Conservation (phyloP, 2,329 filamentous ascomycete species). For the Fusarium domesticum region DNA sequence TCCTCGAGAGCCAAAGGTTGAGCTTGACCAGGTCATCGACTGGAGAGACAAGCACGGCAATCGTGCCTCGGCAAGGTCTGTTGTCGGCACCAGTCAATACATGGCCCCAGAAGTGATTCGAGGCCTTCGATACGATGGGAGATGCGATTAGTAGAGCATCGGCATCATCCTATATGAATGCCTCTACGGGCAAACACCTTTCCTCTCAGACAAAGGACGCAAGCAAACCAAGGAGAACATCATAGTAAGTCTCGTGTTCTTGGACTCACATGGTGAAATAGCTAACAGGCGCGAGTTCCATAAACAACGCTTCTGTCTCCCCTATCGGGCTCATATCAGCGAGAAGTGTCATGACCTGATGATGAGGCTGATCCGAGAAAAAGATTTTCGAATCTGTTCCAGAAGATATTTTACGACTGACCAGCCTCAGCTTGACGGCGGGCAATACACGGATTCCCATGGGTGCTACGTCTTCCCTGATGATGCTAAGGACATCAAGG, state of each 20-base stretch:
- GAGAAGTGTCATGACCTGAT: conserved; percentile 76
- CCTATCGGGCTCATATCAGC: conserved; percentile 62
- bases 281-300: conserved; percentile 58
- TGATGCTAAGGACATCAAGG: conserved; percentile 86
- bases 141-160: conserved; percentile 97
- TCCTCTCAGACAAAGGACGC: conserved; percentile 73
- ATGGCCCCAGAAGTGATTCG: conserved; percentile 94
- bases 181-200: conserved; percentile 87
- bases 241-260: conserved; percentile 50
- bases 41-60: conserved; percentile 69
- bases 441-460: conserved; percentile 23
- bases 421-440: conserved; percentile 22
- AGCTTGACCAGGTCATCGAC: conserved; percentile 50
- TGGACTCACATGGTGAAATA: not conserved
- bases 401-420: conserved; percentile 71
- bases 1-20: conserved; percentile 23
- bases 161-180: conserved; percentile 95
- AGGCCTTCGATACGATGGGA: conserved; percentile 80
- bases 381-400: conserved; percentile 72
- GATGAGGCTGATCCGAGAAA: conserved; percentile 66
- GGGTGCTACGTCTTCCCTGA: conserved; percentile 71
- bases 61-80: conserved; percentile 72
- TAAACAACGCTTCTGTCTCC: conserved; percentile 67
- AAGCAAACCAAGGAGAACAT: conserved; percentile 86
- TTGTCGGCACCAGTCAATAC: conserved; percentile 95